Evolutionary conservation across 2,329 filamentous ascomycete genomes (phyloP), one percentile per base, ranked within the genome.

Genomic region (Neofusicoccum kwambonambiense): DNA sequence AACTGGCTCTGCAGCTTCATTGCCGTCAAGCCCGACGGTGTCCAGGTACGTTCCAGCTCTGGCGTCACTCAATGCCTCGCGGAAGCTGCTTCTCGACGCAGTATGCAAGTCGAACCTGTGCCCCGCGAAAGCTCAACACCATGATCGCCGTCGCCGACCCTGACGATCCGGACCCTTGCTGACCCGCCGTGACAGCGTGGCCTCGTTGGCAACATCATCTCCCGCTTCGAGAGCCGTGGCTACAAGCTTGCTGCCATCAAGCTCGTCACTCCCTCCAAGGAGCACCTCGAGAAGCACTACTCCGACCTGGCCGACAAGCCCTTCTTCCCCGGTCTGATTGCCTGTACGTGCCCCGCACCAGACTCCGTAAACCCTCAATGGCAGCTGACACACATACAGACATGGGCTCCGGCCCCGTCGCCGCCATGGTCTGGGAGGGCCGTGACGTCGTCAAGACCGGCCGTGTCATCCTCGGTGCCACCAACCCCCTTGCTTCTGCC

Each of bases 401-500:
- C 89, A 99, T 98, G 95, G 85, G 88, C 81, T 93, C 89, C 81
- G 95, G 95, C 80, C 95, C 95, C 81, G 94, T 99, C 85, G 90
- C 87, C 86, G 95, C 95, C 86, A 99, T 98, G 94, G 90, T 99
- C 83, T 99, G 95, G 95, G 93, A 99, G 84, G 95, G 95, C 79
- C 91, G 91, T 87, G 93, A 99, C 78, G 95, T 90, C 82, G 93
- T 97, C 88, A 98, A 98, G 91, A 97, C 93, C 74, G 95, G 95
- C 83, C 94, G 95, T 79, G 89, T 84, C 82, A 89, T 99, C 81
- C 93, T 99, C 81, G 95, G 95, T 84, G 95, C 95, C 84, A 99
- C 95, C 88, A 98, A 99, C 91, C 95, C 95, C 77, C 87, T 95
- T 71, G 91, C 90, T 79, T 98, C 94, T 65, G 88, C 90, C 76